Evolutionary conservation across 768 basidiomycete genomes (phyloP).

Genomic region (Xerocomellus amylosporus): DNA sequence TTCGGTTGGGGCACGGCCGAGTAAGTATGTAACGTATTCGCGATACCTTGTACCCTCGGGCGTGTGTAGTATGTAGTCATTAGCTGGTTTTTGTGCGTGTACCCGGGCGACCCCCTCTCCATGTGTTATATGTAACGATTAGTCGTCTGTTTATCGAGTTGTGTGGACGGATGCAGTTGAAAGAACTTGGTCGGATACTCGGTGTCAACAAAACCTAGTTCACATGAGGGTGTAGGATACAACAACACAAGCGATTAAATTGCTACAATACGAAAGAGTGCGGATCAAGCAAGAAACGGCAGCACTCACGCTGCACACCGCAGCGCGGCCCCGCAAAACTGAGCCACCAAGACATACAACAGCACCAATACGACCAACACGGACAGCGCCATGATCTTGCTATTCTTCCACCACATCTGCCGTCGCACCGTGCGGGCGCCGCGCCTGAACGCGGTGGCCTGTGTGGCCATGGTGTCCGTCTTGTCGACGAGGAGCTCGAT

Average conservation of each 20-base stretch:
- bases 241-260: slow-evolving; percentile 3
- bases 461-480: slow-evolving; percentile 92
- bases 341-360: slow-evolving; percentile 79
- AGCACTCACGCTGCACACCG: slow-evolving; percentile 45
- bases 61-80: slow-evolving; percentile 11
- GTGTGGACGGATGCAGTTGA: no score
- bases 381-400: slow-evolving; percentile 62
- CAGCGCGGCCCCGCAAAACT: slow-evolving; percentile 84
- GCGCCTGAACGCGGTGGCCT: slow-evolving; percentile 89
- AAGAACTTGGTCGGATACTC: no score
- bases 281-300: not conserved
- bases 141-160: not conserved
- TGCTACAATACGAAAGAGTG: slow-evolving; percentile 10
- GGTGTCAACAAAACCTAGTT: not conserved
- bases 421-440: slow-evolving; percentile 81
- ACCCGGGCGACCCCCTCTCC: slow-evolving; percentile 5
- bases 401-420: slow-evolving; percentile 90
- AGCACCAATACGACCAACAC: slow-evolving; percentile 71
- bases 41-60: slow-evolving; percentile 21
- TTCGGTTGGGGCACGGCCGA: not conserved
- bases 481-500: slow-evolving; percentile 96
- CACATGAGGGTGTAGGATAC: slow-evolving; percentile 6
- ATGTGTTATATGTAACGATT: slow-evolving; percentile 17
- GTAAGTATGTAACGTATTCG: slow-evolving; percentile 22
- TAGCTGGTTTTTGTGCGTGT: slow-evolving; percentile 6